Base-by-base conservation (phyloP, 306 rosid genomes). In the Glycyrrhiza uralensis region DNA sequence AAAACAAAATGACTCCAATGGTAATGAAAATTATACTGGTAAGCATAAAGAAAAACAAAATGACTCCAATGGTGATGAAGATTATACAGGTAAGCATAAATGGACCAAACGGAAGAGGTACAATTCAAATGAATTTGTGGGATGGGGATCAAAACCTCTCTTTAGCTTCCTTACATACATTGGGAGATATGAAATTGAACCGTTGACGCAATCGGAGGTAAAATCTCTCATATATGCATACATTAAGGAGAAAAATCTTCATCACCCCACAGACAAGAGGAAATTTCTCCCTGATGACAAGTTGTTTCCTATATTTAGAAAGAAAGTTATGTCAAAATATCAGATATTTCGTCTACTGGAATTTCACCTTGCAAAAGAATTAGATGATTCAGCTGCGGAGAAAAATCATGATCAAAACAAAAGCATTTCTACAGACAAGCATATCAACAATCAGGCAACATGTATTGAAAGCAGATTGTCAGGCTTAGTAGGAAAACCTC, bases 91-190 rank as follows among this genome's bases (percentile, higher is more conserved):
- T 70, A 23, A 74, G 66, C 57, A 9, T 64, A 56, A 20, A 69
- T 30, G 42, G 4, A 32, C 41, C 24, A 74, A 68, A 54, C 55
- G 76, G 61, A 87, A 78, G 59, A 64, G 20, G n/a, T 38, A 67
- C 11, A 74, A 67, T 61, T 29, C 64, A 36, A 64, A 11, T 35
- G 77, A 81, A 26, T 76, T 78, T 8, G 4, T 15, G 1, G 86
- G 86, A 42, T 88, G 92, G 96, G 88, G 84, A 60, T 92, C 98
- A 38, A 83, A 82, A 72, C 83, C 89, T 45, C 89, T 92, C 26
- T 35, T 67, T 35, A 78, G 68, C 38, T 90, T 92, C 85, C 96
- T 92, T 32, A 58, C 29, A 65, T 92, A 85, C 41, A 74, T 84
- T 52, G 88, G 89, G 41, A 81, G 73, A 54, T 87, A 83, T 56